A percentile compares a stretch with the other conserved stretches of the same genome.
Evolutionary conservation across 306 rosid species (phyloP).

Genomic region (Quercus robur): DNA sequence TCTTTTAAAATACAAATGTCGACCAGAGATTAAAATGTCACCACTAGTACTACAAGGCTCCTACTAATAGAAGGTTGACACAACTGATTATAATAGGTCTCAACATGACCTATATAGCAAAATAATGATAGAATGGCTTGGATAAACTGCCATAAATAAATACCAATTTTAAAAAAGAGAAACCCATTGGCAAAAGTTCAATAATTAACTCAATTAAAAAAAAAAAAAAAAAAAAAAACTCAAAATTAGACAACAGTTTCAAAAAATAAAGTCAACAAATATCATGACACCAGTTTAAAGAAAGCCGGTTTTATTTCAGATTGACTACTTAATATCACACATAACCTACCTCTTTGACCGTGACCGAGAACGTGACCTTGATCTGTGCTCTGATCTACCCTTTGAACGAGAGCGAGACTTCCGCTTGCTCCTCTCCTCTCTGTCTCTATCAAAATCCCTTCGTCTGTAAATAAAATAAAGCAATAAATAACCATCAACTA

Average conservation of each 20-base stretch:
- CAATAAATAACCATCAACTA: neutral
- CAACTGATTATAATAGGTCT: neutral
- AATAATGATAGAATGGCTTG: neutral
- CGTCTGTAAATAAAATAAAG: conserved; percentile 42
- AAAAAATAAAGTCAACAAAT: too few species aligned
- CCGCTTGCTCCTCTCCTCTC: conserved; percentile 69
- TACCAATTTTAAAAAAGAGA: neutral
- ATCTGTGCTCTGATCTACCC: conserved; percentile 73
- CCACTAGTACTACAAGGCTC: neutral
- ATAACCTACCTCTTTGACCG: conserved; percentile 82
- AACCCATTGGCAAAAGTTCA: neutral
- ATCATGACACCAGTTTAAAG: neutral
- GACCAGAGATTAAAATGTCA: neutral
- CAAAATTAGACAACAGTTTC: too few species aligned
- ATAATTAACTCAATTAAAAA: neutral
- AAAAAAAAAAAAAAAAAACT: neutral
- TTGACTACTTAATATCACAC: neutral
- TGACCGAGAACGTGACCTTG: conserved; percentile 88
- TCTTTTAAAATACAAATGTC: neutral
- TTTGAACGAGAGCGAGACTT: conserved; percentile 59
- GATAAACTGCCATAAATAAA: neutral
- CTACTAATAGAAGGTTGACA: neutral
- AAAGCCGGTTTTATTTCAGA: neutral
- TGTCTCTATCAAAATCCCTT: conserved; percentile 67
- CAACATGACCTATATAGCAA: neutral